Conservation (phyloP, 2,329 filamentous ascomycete genomes). For the Ascochyta viciae-villosae region DNA sequence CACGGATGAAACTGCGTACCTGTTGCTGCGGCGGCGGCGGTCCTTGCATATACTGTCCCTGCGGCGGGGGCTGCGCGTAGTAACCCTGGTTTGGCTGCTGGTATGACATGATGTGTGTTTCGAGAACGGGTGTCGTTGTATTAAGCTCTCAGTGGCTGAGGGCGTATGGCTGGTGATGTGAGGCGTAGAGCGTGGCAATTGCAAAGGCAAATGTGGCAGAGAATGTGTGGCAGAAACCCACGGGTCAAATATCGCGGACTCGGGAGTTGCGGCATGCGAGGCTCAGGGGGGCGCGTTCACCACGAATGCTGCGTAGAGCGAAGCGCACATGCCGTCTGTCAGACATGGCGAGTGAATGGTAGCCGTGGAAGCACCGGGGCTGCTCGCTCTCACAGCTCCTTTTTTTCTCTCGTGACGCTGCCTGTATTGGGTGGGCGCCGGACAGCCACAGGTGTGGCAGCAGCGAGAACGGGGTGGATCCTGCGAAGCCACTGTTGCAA, state of each 20-base stretch:
- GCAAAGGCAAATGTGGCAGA: neutral
- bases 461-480: neutral
- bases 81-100: conserved; percentile 30
- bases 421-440: neutral
- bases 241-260: neutral
- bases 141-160: conserved; percentile 8
- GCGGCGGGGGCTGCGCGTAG: conserved; percentile 37
- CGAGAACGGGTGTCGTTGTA: conserved; percentile 11
- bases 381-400: neutral
- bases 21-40: conserved; percentile 37
- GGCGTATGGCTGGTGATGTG: conserved; percentile 5
- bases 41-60: conserved; percentile 33
- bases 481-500: conserved; percentile 7
- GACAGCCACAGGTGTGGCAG: conserved; percentile 14
- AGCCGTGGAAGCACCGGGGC: neutral
- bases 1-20: conserved; percentile 20
- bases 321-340: neutral
- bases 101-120: conserved; percentile 21
- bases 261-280: neutral
- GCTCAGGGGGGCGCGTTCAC: neutral
- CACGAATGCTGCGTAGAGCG: neutral
- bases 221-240: neutral
- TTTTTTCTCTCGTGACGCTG: neutral
- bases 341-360: neutral
- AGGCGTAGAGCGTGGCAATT: neutral